phyloP scores from a whole-genome alignment of 2,329 filamentous ascomycete genomes.

The Trichoderma brevicompactum region DNA sequence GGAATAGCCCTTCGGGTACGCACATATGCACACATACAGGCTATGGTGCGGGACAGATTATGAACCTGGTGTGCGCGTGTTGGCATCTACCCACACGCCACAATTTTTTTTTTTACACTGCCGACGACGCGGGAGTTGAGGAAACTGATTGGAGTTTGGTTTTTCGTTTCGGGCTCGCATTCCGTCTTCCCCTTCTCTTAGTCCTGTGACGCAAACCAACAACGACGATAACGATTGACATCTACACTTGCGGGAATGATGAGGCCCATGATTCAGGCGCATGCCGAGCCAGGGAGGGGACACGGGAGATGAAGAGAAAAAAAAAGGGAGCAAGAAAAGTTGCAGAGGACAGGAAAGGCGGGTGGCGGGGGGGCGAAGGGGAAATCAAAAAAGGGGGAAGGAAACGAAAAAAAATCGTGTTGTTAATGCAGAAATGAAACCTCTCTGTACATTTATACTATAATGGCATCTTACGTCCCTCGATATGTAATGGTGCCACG shows the following conservation, averaged over 20 bases:
- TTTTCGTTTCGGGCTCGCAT: neutral
- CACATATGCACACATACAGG: conserved; percentile 15
- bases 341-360: neutral
- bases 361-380: neutral
- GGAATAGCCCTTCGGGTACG: neutral
- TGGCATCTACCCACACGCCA: conserved; percentile 14
- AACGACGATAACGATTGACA: neutral
- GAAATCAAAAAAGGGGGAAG: neutral
- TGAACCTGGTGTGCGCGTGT: conserved; percentile 15
- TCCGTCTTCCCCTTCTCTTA: neutral
- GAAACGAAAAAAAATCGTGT: neutral
- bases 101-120: neutral
- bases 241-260: conserved; percentile 3
- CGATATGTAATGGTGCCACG: conserved; percentile 26
- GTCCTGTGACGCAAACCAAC: neutral
- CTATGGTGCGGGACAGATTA: neutral
- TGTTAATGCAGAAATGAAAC: conserved; percentile 27
- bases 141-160: conserved; percentile 17
- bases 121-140: conserved; percentile 17
- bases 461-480: conserved; percentile 27
- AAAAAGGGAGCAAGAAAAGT: neutral
- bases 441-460: conserved; percentile 28
- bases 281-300: neutral
- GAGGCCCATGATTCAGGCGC: conserved; percentile 21
- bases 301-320: neutral